phyloP scores from a whole-genome alignment of 805 yeast genomes.

The Candida ulmi region DNA sequence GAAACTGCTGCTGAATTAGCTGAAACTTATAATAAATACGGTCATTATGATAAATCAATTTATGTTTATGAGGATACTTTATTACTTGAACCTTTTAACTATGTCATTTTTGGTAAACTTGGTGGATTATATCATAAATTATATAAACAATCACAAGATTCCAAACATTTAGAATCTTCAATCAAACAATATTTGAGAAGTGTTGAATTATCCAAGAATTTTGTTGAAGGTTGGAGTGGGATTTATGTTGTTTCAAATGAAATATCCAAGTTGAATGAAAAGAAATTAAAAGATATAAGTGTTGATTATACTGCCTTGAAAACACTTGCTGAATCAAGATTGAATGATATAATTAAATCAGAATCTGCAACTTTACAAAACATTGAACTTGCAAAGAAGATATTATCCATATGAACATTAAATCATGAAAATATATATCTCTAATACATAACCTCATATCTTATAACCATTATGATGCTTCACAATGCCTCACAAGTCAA shows the following conservation, averaged over 20 bases:
- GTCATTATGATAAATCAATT: constrained; percentile 63
- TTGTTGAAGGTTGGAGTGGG: constrained; percentile 72
- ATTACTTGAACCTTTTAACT: constrained; percentile 62
- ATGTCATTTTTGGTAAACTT: constrained; percentile 54
- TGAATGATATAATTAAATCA: constrained; percentile 11
- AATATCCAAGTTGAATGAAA: constrained; percentile 7
- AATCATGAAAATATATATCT: not conserved
- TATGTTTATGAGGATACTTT: constrained; percentile 67
- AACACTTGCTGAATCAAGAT: constrained; percentile 7
- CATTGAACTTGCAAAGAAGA: constrained; percentile 13
- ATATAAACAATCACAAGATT: constrained; percentile 6
- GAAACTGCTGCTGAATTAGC: constrained; percentile 77
- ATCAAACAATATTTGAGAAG: constrained; percentile 56
- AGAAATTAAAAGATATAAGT: constrained; percentile 2
- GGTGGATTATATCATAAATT: constrained; percentile 43
- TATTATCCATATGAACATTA: constrained; percentile 3
- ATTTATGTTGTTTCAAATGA: constrained; percentile 34
- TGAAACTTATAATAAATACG: constrained; percentile 51
- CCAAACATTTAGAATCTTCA: constrained; percentile 7
- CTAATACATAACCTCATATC: too few relatives aligned
- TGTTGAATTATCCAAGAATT: constrained; percentile 70
- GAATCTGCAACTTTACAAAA: constrained; percentile 12
- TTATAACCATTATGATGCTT: not conserved
- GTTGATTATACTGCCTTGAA: constrained; percentile 6
- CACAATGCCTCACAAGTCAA: constrained; percentile 3